Conservation (phyloP, 2,329 filamentous ascomycete species). For the Calcarisporium arbuscula region DNA sequence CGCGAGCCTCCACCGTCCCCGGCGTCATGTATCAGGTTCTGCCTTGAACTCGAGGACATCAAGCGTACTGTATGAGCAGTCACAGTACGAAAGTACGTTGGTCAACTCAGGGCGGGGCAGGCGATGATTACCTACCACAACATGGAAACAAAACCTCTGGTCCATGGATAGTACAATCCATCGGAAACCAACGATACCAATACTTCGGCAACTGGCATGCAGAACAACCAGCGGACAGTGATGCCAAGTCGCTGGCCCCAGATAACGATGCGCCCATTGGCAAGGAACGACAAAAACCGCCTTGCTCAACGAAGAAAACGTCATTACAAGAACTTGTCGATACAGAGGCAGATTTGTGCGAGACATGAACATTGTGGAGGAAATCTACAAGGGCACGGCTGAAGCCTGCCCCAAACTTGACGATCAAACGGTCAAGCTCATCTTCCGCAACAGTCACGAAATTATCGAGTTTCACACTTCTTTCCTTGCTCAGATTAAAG, state of each 20-base stretch:
- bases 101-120: conserved; percentile 38
- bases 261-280: conserved; percentile 37
- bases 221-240: conserved; percentile 30
- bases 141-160: conserved; percentile 35
- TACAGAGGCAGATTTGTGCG: conserved; percentile 84
- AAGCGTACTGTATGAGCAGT: conserved; percentile 31
- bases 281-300: conserved; percentile 62
- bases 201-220: conserved; percentile 29
- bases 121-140: conserved; percentile 38
- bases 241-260: conserved; percentile 24
- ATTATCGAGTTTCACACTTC: conserved; percentile 79
- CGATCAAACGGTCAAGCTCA: conserved; percentile 74
- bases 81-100: conserved; percentile 33
- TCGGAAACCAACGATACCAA: conserved; percentile 35
- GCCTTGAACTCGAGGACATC: conserved; percentile 35
- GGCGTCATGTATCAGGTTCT: conserved; percentile 24
- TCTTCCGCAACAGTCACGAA: conserved; percentile 91
- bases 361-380: conserved; percentile 95
- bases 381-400: conserved; percentile 94
- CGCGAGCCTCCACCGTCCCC: conserved; percentile 48
- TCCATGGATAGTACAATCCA: conserved; percentile 41
- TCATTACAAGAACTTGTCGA: conserved; percentile 90
- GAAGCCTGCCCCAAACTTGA: conserved; percentile 74
- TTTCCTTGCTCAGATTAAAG: conserved; percentile 75
- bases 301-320: conserved; percentile 73